Evolutionary conservation across 768 basidiomycete genomes (phyloP).

Genomic region (Aureoboletus auriporus): DNA sequence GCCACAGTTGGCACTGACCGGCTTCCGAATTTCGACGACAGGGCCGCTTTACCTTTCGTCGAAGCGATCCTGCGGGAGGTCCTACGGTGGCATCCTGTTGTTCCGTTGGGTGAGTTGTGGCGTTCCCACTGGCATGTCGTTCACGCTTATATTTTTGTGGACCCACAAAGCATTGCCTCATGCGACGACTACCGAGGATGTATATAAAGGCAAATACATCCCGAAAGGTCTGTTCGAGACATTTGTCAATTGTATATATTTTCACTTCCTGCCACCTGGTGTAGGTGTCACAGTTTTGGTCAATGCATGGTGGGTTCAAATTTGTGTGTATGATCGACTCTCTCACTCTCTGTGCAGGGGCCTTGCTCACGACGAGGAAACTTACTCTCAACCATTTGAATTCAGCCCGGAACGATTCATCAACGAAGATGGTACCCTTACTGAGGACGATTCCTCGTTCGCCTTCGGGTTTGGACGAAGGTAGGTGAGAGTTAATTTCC

Average conservation of each 20-base stretch:
- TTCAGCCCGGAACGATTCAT: constrained; percentile 41
- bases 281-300: constrained; percentile 17
- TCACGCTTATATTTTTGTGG: constrained; percentile 1
- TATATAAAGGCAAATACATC: constrained; percentile 23
- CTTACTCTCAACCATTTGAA: constrained; percentile 36
- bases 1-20: constrained; percentile 16
- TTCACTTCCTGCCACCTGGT: neutral
- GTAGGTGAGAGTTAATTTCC: constrained; percentile 2
- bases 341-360: constrained; percentile 26
- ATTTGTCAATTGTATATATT: neutral
- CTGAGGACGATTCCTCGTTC: constrained; percentile 2
- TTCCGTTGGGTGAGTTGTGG: constrained; percentile 18
- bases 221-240: constrained; percentile 18
- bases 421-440: constrained; percentile 13
- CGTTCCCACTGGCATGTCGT: neutral
- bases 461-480: constrained; percentile 26
- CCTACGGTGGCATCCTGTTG: constrained; percentile 21
- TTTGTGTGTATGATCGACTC: neutral
- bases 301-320: constrained; percentile 19
- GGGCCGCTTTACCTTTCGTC: constrained; percentile 21
- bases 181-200: constrained; percentile 15
- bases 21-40: constrained; percentile 22
- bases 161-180: constrained; percentile 18
- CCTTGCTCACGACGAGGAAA: constrained; percentile 34
- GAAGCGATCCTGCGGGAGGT: constrained; percentile 22